These are phyloP conservation scores for Amanita jacksonii DNA, from an alignment of 768 basidiomycete species.

Conservation along the genomic window DNA sequence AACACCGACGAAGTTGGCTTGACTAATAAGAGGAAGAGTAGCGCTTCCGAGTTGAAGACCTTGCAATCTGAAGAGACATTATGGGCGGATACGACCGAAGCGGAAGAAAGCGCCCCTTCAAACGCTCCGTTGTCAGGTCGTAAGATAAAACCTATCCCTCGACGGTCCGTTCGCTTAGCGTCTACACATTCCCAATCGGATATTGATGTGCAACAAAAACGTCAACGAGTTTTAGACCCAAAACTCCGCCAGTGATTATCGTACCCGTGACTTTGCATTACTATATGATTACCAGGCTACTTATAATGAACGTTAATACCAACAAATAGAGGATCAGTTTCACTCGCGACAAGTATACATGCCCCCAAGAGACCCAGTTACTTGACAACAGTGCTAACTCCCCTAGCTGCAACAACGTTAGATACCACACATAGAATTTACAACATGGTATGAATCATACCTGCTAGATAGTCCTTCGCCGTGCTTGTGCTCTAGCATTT, in stretches of 20 bases:
- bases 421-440: not conserved
- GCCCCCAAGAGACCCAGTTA: too few relatives aligned
- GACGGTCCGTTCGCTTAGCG: not conserved
- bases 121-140: not conserved
- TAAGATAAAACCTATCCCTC: slow-evolving; percentile 1
- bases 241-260: not conserved
- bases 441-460: slow-evolving; percentile 27
- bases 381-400: slow-evolving; percentile 30
- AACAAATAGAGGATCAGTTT: too few relatives aligned
- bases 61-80: too few relatives aligned
- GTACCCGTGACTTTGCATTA: too few relatives aligned
- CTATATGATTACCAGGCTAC: too few relatives aligned
- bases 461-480: slow-evolving; percentile 70
- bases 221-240: not conserved
- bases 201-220: not conserved
- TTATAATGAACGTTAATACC: too few relatives aligned
- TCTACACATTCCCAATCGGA: not conserved
- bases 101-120: not conserved
- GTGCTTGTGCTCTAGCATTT: slow-evolving; percentile 58
- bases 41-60: too few relatives aligned
- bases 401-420: slow-evolving; percentile 21
- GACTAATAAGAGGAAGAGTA: too few relatives aligned
- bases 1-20: too few relatives aligned
- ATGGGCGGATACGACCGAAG: too few relatives aligned
- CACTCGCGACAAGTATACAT: too few relatives aligned